Conservation (phyloP, 371 early-diverging fungal species). For the Sporodiniella umbellata region DNA sequence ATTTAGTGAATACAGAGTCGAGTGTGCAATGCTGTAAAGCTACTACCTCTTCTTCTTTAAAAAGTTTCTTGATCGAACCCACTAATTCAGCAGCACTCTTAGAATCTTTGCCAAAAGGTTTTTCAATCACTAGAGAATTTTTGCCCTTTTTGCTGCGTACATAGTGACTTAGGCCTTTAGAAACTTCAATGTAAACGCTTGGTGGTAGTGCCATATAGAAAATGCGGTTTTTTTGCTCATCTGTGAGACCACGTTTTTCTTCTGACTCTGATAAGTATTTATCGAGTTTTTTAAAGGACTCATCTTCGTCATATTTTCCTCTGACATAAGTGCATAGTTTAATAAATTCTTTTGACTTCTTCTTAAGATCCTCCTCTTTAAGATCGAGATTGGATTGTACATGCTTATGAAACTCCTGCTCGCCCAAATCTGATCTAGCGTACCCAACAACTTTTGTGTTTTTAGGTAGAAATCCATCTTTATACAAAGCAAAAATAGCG, state of each 20-base stretch:
- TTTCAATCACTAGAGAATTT: conserved; percentile 91
- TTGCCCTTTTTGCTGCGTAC: conserved; percentile 54
- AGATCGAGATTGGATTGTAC: conserved; percentile 67
- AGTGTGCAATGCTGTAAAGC: background rate
- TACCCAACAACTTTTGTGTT: conserved; percentile 89
- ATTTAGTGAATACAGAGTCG: background rate
- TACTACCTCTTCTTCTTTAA: conserved; percentile 83
- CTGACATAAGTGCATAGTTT: conserved; percentile 70
- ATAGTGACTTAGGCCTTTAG: conserved; percentile 66
- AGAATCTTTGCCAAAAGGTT: conserved; percentile 97
- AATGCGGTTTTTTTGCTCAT: conserved; percentile 58
- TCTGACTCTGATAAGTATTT: conserved; percentile 57
- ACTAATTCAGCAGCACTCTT: conserved; percentile 76
- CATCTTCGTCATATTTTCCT: conserved; percentile 90
- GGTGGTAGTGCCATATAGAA: conserved; percentile 99
- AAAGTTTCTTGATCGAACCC: conserved; percentile 65
- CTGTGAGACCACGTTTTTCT: conserved; percentile 27
- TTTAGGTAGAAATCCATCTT: conserved; percentile 70
- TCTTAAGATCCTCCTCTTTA: conserved; percentile 48
- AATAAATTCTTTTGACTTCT: conserved; percentile 63
- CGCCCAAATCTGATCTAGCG: conserved; percentile 85
- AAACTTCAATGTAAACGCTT: conserved; percentile 85
- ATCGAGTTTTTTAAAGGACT: conserved; percentile 65
- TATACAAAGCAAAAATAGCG: conserved; percentile 86
- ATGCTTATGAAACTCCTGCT: conserved; percentile 71